Evolutionary conservation across 441 rosid species (phyloP), one percentile per base, ranked within the genome.

Genomic region (Omphalea diandra): DNA sequence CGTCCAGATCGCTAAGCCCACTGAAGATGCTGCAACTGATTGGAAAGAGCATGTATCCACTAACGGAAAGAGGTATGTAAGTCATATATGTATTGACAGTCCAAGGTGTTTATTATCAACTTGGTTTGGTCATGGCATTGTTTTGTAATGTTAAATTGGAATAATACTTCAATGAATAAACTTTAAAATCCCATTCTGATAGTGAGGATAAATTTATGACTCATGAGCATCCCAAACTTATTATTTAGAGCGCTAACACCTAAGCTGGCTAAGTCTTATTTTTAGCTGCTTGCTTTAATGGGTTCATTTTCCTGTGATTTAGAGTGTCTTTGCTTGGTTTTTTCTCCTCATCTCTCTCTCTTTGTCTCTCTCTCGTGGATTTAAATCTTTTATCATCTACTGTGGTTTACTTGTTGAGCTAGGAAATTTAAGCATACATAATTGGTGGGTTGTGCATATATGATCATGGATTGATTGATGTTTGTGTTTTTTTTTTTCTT

Each of bases 11-110:
- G 4, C 50, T 65, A 81, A 72, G 63, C 75, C 84, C 49, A 55
- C 67, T 36, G 83, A 76, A 72, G 83, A 70, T 76, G 73, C 73
- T 65, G 64, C 62, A 70, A 80, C 83, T 55, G 90, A 90, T 69
- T 93, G 98, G 98, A 81, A 83, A 72, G 96, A 90, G 80, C 96
- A 93, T 81, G 73, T 81, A 36, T 87, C 93, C 79, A 82, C 87
- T 15, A 88, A 83, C 81, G 97, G 98, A 78, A 84, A 84, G 78
- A 89, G 84, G 98, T 93, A 82, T 64, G 67, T 75, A 46, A 70
- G n/a, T n/a, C n/a, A n/a, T n/a, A n/a, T n/a, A n/a, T n/a, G n/a
- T n/a, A n/a, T n/a, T n/a, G n/a, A n/a, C n/a, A n/a, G n/a, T n/a
- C n/a, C n/a, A n/a, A n/a, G n/a, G n/a, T n/a, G n/a, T n/a, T 35